Conservation (phyloP, 192 early-diverging fungal genomes). For the Lunasporangiospora selenospora region DNA sequence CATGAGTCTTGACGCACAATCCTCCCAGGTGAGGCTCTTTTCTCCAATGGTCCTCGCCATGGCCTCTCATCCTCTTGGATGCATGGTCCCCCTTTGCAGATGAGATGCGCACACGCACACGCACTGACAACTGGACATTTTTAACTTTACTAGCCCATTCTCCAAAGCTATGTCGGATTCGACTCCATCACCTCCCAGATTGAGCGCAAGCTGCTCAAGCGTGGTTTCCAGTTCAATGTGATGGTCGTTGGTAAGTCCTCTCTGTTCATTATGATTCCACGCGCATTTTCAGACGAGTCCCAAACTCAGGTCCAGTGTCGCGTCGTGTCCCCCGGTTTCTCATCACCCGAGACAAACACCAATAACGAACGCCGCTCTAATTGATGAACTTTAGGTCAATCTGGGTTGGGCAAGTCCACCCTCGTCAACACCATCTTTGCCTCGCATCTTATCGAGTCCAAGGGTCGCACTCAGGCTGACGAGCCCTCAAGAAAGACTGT, state of each 20-base stretch:
- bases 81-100: no score
- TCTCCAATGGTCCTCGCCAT: no score
- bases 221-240: slow-evolving; percentile 97
- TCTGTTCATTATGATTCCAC: not conserved
- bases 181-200: slow-evolving; percentile 97
- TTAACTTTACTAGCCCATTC: slow-evolving; percentile 60
- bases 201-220: slow-evolving; percentile 96
- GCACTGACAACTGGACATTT: no score
- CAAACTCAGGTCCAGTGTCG: not conserved
- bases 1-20: no score
- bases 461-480: slow-evolving; percentile 81
- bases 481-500: slow-evolving; percentile 92
- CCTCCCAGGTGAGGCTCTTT: no score
- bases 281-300: no score
- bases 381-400: slow-evolving; percentile 71
- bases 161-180: slow-evolving; percentile 97
- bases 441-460: slow-evolving; percentile 92
- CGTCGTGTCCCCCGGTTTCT: not conserved
- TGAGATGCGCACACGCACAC: no score
- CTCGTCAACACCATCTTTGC: slow-evolving; percentile 99
- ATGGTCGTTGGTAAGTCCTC: slow-evolving; percentile 90
- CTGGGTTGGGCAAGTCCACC: slow-evolving; percentile 98
- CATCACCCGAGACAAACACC: not conserved
- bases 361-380: not conserved
- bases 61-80: no score